Evolutionary conservation across 192 early-diverging fungal species (phyloP).

Genomic region (Anaeromyces robustus): DNA sequence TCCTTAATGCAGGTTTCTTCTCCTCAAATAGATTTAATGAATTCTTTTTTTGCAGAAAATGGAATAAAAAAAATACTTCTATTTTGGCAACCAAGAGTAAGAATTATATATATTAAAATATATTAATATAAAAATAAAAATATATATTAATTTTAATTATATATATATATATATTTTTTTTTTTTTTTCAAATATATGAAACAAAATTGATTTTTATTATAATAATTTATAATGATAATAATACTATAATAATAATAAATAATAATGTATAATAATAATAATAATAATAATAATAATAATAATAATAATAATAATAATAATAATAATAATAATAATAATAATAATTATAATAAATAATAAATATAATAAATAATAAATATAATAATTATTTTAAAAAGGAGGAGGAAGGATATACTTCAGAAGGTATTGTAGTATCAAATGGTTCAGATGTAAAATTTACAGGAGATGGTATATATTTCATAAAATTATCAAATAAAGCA

Average conservation of each 20-base stretch:
- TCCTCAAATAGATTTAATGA: slow-evolving; percentile 35
- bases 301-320: no score
- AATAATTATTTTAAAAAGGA: slow-evolving; percentile 1
- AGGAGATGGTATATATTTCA: slow-evolving; percentile 38
- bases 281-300: no score
- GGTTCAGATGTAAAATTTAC: slow-evolving; percentile 28
- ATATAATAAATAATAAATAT: neutral
- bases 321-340: no score
- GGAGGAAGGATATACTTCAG: neutral
- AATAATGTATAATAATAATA: no score
- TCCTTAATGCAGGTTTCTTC: slow-evolving; percentile 19
- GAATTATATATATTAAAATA: no score
- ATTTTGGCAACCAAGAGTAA: slow-evolving; percentile 27
- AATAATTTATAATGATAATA: no score
- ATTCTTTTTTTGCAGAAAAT: slow-evolving; percentile 44
- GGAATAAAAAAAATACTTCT: slow-evolving; percentile 33
- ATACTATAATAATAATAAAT: no score
- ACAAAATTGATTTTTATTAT: no score
- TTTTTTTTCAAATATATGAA: no score
- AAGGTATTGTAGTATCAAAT: slow-evolving; percentile 28
- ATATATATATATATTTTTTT: neutral
- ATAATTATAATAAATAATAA: no score
- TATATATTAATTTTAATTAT: neutral
- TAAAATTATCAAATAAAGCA: slow-evolving; percentile 31
- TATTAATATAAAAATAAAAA: no score